These are phyloP conservation scores for Colletotrichum trifolii DNA, from an alignment of 2,329 filamentous ascomycete species.

Conservation along the genomic window DNA sequence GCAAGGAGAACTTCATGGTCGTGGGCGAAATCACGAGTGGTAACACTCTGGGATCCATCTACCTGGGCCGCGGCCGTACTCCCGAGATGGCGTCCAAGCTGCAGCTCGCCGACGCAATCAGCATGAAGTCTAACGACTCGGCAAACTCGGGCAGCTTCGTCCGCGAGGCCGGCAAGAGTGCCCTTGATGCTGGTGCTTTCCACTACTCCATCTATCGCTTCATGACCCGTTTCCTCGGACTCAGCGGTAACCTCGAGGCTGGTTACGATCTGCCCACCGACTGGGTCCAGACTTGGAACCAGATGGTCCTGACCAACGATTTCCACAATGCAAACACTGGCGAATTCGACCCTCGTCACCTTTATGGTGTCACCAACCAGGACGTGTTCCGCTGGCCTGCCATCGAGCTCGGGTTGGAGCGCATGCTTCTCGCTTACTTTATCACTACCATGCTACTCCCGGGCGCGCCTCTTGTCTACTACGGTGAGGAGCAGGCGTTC, in stretches of 20 bases:
- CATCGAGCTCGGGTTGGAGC: conserved; percentile 65
- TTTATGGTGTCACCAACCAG: conserved; percentile 74
- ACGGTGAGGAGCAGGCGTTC: conserved; percentile 75
- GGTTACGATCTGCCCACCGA: conserved; percentile 46
- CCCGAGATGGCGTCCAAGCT: conserved; percentile 37
- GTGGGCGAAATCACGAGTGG: conserved; percentile 73
- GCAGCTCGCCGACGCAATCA: conserved; percentile 35
- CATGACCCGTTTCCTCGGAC: conserved; percentile 45
- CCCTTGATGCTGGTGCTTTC: conserved; percentile 56
- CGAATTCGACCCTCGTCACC: conserved; percentile 71
- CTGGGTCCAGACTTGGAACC: conserved; percentile 64
- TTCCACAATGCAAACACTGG: conserved; percentile 70
- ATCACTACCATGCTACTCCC: conserved; percentile 69
- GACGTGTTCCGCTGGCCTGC: conserved; percentile 74
- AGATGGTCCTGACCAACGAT: conserved; percentile 68
- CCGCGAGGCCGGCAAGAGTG: conserved; percentile 65
- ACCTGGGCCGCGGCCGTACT: conserved; percentile 70
- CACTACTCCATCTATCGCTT: conserved; percentile 48
- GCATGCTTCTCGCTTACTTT: conserved; percentile 67
- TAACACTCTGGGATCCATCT: conserved; percentile 69
- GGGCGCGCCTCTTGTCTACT: conserved; percentile 68
- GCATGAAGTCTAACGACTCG: conserved; percentile 31
- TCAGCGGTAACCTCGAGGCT: conserved; percentile 46
- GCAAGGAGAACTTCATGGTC: conserved; percentile 73
- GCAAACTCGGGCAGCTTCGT: conserved; percentile 53